Conservation (phyloP, 352 stramenopile genomes). For the Elongisporangium anandrum region DNA sequence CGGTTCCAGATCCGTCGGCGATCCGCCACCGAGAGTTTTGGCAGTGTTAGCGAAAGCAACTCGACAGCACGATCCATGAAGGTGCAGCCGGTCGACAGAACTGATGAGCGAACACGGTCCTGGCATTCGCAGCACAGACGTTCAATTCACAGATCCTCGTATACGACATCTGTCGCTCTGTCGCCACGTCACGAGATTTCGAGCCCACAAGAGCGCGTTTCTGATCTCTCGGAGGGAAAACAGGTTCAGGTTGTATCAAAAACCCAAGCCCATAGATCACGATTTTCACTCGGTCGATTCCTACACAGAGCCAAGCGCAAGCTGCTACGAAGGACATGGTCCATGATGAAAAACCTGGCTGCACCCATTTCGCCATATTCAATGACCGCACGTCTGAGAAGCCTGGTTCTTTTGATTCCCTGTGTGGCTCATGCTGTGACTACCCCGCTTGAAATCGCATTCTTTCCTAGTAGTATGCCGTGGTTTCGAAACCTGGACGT, state of each 20-base stretch:
- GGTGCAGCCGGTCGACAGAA: neutral
- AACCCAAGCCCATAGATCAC: neutral
- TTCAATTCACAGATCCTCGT: neutral
- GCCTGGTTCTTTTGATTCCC: neutral
- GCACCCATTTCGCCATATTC: neutral
- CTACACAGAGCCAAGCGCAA: neutral
- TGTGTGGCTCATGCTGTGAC: neutral
- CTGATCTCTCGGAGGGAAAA: neutral
- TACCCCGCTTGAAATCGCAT: conserved; percentile 32
- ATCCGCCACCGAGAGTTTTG: neutral
- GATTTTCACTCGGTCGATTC: neutral
- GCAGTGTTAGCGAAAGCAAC: neutral
- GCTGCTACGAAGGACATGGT: neutral
- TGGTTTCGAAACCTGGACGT: conserved; percentile 9
- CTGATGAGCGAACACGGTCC: neutral
- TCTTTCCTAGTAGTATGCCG: conserved; percentile 6
- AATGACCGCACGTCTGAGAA: neutral
- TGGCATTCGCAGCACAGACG: neutral
- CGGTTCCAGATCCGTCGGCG: conserved; percentile 42
- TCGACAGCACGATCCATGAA: neutral
- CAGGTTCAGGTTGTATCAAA: neutral
- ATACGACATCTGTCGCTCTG: neutral
- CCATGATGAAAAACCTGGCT: neutral
- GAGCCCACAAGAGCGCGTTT: neutral
- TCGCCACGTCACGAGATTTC: neutral